Conservation (phyloP, 768 basidiomycete species). For the Guyanaporus albipodus region DNA sequence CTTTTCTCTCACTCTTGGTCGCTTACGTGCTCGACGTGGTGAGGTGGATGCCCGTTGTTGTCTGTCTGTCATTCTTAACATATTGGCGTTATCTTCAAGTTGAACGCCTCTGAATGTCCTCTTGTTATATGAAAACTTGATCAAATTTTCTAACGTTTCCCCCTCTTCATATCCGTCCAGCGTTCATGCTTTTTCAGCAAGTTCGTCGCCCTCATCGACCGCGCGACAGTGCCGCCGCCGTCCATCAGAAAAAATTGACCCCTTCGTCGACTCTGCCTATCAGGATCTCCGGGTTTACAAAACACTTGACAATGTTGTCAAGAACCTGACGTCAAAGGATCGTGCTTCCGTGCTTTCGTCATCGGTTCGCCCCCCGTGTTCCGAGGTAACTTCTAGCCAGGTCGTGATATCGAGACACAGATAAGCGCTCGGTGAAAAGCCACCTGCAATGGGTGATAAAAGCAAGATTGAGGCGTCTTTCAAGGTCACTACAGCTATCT, state of each 20-base stretch:
- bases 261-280: conserved; percentile 93
- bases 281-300: conserved; percentile 81
- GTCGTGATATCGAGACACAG: conserved; percentile 84
- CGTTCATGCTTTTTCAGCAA: conserved; percentile 50
- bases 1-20: no score
- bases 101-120: no score
- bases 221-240: conserved; percentile 68
- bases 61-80: no score
- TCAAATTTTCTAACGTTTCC: no score
- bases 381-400: conserved; percentile 71
- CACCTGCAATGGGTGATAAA: conserved; percentile 75
- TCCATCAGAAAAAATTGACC: conserved; percentile 85
- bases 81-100: no score
- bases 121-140: no score
- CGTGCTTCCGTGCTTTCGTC: conserved; percentile 75
- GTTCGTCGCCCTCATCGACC: conserved; percentile 93
- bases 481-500: conserved; percentile 67
- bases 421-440: conserved; percentile 92
- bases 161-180: background rate
- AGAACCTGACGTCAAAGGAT: conserved; percentile 59
- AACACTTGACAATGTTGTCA: conserved; percentile 81
- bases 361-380: conserved; percentile 93
- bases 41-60: no score
- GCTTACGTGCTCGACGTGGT: no score
- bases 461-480: conserved; percentile 66